Base-by-base conservation (phyloP, 176 grass and related monocot genomes). In the Musa schizocarpa region DNA sequence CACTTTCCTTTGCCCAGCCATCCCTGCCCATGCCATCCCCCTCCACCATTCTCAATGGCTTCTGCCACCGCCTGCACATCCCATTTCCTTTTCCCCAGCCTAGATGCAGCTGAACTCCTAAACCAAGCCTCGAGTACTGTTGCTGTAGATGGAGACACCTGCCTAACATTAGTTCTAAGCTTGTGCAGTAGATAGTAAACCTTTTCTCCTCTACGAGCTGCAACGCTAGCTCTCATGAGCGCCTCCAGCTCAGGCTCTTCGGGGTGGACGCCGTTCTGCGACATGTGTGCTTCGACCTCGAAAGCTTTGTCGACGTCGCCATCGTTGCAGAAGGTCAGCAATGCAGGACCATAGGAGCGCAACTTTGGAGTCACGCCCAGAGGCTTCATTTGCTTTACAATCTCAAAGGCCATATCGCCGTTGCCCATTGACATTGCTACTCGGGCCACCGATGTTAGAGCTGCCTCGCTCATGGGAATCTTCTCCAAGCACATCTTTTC, bases 171-270 rank as follows among this genome's bases (percentile, higher is more conserved):
- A 75, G 81, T 80, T 85, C 90, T 92, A 62, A 89, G 71, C 58
- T 92, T 92, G 68, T 89, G 90, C 49, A 89, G 75, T 26, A 92
- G 79, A 74, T 89, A 92, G 52, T 92, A 92, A 13, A 92, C 58
- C 73, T 79, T 89, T 14, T 82, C 73, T 68, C 84, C 83, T 65
- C 69, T 69, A 53, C 53, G 63, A 8, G 69, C 50, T 20, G 22
- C 64, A 68, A 92, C 77, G 76, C 81, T 87, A 82, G 52, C 82
- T 54, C 73, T 86, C 34, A 92, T 81, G 80, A 92, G 86, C 59
- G 71, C 78, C 50, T 74, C 81, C 67, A 89, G 67, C 67, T 89
- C 90, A 23, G 90, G 73, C 68, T 92, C 90, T 82, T 80, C 79
- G 0, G 84, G 90, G 22, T 57, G 65, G 74, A 92, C 74, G 49